Conservation (phyloP, 163 green algal species). For the Chlorella variabilis region DNA sequence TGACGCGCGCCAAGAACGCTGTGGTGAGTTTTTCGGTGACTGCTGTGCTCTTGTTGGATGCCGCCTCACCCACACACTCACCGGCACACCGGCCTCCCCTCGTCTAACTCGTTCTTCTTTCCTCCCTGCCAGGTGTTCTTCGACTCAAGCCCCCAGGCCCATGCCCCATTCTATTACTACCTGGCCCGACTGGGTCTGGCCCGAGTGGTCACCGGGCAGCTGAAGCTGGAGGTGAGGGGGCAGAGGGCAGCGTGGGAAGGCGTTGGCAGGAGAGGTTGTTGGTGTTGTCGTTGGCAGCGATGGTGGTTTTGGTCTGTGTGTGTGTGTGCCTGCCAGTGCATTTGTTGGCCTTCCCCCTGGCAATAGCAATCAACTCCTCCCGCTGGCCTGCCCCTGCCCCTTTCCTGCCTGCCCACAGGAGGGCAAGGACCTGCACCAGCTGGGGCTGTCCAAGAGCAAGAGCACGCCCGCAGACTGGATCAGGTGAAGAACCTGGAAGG, state of each 20-base stretch:
- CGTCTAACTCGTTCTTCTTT: too few species aligned
- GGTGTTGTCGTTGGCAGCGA: too few species aligned
- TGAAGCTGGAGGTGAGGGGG: not conserved
- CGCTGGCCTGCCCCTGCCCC: not conserved
- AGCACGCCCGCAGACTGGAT: slow-evolving; percentile 67
- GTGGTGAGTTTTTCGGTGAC: too few species aligned
- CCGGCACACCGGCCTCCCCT: too few species aligned
- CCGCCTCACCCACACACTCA: too few species aligned
- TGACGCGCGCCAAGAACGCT: slow-evolving; percentile 28
- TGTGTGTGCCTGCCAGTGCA: too few species aligned
- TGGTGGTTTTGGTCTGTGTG: too few species aligned
- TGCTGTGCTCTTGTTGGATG: too few species aligned
- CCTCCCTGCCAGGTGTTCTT: too few species aligned
- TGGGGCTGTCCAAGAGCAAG: slow-evolving; percentile 55
- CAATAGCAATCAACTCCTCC: too few species aligned
- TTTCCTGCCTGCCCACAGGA: slow-evolving; percentile 29
- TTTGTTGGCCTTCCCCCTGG: too few species aligned
- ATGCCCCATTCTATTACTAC: slow-evolving; percentile 73
- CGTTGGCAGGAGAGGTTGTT: not conserved
- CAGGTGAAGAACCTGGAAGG: not conserved
- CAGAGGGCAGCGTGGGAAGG: not conserved
- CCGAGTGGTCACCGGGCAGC: slow-evolving; percentile 36
- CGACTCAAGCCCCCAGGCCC: slow-evolving; percentile 61
- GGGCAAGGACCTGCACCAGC: slow-evolving; percentile 54
- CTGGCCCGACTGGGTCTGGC: slow-evolving; percentile 61